These are phyloP conservation scores for Hypoxylon sp. DNA, from an alignment of 2,329 filamentous ascomycete genomes.

Conservation along the genomic window DNA sequence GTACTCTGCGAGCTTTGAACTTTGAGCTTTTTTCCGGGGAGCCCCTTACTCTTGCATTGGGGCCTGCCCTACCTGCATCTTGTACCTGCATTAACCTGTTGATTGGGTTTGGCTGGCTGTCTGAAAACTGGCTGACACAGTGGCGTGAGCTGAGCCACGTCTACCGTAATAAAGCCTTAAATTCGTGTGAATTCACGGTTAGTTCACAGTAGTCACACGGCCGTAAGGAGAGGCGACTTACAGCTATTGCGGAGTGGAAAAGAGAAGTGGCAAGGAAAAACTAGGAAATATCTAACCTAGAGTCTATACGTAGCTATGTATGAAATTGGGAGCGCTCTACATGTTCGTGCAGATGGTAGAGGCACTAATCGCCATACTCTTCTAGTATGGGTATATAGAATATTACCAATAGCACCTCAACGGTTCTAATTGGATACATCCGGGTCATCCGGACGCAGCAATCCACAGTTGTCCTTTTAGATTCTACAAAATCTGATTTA, in stretches of 20 bases:
- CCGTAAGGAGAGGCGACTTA: neutral
- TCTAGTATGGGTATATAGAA: no score
- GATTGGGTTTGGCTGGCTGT: conserved; percentile 16
- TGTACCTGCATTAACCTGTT: conserved; percentile 44
- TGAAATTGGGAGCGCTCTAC: neutral
- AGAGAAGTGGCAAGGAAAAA: conserved; percentile 2
- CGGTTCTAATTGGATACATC: conserved; percentile 9
- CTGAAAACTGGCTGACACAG: conserved; percentile 27
- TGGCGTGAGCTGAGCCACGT: conserved; percentile 17
- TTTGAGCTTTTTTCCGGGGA: conserved; percentile 10
- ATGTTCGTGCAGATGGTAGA: neutral
- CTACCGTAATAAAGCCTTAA: conserved; percentile 4
- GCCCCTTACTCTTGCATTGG: conserved; percentile 42
- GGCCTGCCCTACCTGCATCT: conserved; percentile 19
- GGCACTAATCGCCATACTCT: neutral
- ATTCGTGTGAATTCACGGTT: conserved; percentile 4
- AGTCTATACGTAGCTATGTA: neutral
- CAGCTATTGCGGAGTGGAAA: neutral
- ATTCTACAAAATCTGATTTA: neutral
- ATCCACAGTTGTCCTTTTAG: conserved; percentile 2
- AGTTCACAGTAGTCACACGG: conserved; percentile 1
- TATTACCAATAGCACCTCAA: no score
- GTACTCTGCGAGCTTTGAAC: conserved; percentile 12
- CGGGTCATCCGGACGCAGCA: conserved; percentile 16
- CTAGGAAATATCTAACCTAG: neutral